Percentiles rank a stretch among this genome's conserved stretches.
phyloP scores from a whole-genome alignment of 108 stramenopile genomes.

The Fragilariopsis cylindrus region DNA sequence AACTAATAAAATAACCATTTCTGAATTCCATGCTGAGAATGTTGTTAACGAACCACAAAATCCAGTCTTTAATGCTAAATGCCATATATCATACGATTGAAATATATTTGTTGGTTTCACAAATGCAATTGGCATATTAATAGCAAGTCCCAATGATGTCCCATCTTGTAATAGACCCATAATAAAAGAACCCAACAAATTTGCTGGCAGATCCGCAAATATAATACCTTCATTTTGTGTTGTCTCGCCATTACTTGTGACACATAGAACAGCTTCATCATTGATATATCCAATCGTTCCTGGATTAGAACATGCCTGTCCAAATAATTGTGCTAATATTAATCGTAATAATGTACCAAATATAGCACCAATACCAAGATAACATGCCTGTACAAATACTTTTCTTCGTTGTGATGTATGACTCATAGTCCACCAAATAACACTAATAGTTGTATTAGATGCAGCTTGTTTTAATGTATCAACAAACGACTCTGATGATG shows the following conservation, averaged over 20 bases:
- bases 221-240: conserved; percentile 61
- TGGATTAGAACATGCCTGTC: conserved; percentile 63
- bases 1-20: conserved; percentile 67
- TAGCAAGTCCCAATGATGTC: conserved; percentile 30
- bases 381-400: conserved; percentile 33
- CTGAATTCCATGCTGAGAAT: conserved; percentile 66
- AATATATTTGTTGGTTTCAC: conserved; percentile 41
- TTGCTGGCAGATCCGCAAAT: conserved; percentile 76
- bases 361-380: conserved; percentile 56
- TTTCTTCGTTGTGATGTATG: not conserved
- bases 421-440: too few species aligned
- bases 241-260: conserved; percentile 55
- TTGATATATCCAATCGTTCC: conserved; percentile 64
- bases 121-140: conserved; percentile 44
- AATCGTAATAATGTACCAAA: conserved; percentile 54
- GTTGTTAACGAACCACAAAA: conserved; percentile 79
- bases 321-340: conserved; percentile 67
- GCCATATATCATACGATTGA: conserved; percentile 43
- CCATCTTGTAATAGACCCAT: conserved; percentile 64
- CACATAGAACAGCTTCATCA: conserved; percentile 47
- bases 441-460: too few species aligned
- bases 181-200: conserved; percentile 68
- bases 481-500: too few species aligned
- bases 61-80: conserved; percentile 64
- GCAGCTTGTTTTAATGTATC: too few species aligned